These are phyloP conservation scores for Mortierella sp. DNA, from an alignment of 371 early-diverging fungal genomes.

Conservation along the genomic window DNA sequence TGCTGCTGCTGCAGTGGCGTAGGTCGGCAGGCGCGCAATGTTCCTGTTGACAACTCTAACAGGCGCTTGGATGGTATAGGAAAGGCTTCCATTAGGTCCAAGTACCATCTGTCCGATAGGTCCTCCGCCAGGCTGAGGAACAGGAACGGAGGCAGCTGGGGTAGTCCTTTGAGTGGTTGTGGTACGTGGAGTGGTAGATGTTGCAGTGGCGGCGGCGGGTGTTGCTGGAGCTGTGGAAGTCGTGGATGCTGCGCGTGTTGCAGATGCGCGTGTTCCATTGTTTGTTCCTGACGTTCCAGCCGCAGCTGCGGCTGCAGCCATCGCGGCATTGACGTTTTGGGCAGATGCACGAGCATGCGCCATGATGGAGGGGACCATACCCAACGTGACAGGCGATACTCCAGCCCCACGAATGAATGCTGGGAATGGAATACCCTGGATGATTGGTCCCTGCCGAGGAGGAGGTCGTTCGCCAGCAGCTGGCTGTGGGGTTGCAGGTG, in stretches of 20 bases:
- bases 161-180: background rate
- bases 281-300: conserved; percentile 2
- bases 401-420: conserved; percentile 18
- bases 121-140: conserved; percentile 17
- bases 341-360: conserved; percentile 48
- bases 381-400: conserved; percentile 11
- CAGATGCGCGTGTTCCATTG: background rate
- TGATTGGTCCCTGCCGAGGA: conserved; percentile 1
- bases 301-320: conserved; percentile 14
- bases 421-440: conserved; percentile 22
- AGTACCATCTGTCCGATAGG: conserved; percentile 36
- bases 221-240: background rate
- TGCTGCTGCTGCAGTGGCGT: conserved; percentile 20
- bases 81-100: conserved; percentile 41
- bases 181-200: background rate
- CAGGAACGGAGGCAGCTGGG: background rate
- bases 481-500: background rate
- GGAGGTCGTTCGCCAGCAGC: conserved; percentile 8
- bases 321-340: conserved; percentile 21
- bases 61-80: conserved; percentile 28
- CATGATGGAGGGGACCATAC: conserved; percentile 39
- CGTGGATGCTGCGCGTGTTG: background rate
- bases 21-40: background rate
- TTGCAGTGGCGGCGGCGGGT: background rate
- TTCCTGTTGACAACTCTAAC: conserved; percentile 10